Evolutionary conservation across 164 flowering plant species (phyloP).

Genomic region (Vitis amurensis): DNA sequence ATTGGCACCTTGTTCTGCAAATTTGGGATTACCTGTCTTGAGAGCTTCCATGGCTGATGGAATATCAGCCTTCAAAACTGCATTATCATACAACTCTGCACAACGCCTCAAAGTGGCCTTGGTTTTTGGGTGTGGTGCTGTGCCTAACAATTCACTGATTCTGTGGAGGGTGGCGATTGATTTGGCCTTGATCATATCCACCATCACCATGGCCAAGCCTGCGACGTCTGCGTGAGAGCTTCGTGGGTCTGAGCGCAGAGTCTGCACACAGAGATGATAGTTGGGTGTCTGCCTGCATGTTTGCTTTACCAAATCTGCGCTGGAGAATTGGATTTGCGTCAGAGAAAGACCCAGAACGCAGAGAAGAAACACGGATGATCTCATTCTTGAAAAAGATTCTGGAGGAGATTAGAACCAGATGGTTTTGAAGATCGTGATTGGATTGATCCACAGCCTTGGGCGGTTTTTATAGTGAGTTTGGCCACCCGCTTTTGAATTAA

Average conservation of each 20-base stretch:
- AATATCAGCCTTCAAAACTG: conserved; percentile 29
- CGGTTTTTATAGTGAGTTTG: no score
- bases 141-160: conserved; percentile 15
- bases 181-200: conserved; percentile 9
- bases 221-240: conserved; percentile 16
- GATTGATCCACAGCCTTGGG: no score
- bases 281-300: conserved; percentile 30
- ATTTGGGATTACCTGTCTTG: conserved; percentile 21
- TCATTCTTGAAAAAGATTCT: no score
- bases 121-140: conserved; percentile 7
- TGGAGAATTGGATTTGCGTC: background rate
- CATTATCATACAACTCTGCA: conserved; percentile 24
- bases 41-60: conserved; percentile 34
- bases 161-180: conserved; percentile 15
- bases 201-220: conserved; percentile 19
- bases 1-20: conserved; percentile 28
- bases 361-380: no score
- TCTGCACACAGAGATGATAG: conserved; percentile 15
- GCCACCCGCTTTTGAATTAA: no score
- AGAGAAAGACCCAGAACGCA: no score
- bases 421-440: no score
- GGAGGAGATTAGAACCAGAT: no score
- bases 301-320: conserved; percentile 12
- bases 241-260: conserved; percentile 13
- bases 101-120: conserved; percentile 23